Percentiles rank a stretch among this genome's conserved stretches.
phyloP scores from a whole-genome alignment of 371 early-diverging fungal species.

The Phascolomyces articulosus region DNA sequence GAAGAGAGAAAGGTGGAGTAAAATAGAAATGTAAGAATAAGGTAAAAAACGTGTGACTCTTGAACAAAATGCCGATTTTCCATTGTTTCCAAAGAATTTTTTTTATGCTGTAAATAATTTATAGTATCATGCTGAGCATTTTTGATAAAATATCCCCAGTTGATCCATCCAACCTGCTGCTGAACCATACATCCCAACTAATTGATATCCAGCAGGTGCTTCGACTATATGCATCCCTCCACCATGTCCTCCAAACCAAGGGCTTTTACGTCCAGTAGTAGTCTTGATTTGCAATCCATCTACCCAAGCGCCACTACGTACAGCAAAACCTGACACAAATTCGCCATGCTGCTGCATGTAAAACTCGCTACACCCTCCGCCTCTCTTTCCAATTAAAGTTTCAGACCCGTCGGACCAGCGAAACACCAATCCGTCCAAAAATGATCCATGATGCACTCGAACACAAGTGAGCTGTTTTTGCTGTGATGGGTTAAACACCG shows the following conservation, averaged over 20 bases:
- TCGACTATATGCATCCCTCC: constrained; percentile 41
- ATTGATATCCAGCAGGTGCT: constrained; percentile 48
- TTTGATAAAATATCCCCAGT: constrained; percentile 35
- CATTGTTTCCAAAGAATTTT: neutral
- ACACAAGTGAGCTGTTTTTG: constrained; percentile 27
- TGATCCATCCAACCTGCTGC: constrained; percentile 56
- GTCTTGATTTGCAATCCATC: constrained; percentile 64
- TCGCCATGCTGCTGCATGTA: constrained; percentile 36
- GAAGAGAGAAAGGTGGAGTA: neutral
- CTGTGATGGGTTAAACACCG: constrained; percentile 2
- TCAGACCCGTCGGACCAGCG: constrained; percentile 45
- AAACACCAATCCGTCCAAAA: constrained; percentile 55
- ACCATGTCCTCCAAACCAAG: constrained; percentile 65
- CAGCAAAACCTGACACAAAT: constrained; percentile 39
- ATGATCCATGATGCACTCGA: constrained; percentile 47
- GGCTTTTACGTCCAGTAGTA: constrained; percentile 42
- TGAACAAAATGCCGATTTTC: neutral
- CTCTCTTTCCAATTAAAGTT: constrained; percentile 35
- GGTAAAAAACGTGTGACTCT: neutral
- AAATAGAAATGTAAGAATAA: neutral
- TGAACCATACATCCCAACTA: constrained; percentile 57
- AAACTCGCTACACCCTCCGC: constrained; percentile 34
- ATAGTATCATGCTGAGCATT: constrained; percentile 1
- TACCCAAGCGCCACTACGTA: constrained; percentile 61
- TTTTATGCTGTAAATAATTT: too few species aligned